A percentile compares a stretch with the other conserved stretches of the same genome.
phyloP scores from a whole-genome alignment of 225 moss, liverwort and hornwort genomes.

The Pseudisothecium myosuroides region DNA sequence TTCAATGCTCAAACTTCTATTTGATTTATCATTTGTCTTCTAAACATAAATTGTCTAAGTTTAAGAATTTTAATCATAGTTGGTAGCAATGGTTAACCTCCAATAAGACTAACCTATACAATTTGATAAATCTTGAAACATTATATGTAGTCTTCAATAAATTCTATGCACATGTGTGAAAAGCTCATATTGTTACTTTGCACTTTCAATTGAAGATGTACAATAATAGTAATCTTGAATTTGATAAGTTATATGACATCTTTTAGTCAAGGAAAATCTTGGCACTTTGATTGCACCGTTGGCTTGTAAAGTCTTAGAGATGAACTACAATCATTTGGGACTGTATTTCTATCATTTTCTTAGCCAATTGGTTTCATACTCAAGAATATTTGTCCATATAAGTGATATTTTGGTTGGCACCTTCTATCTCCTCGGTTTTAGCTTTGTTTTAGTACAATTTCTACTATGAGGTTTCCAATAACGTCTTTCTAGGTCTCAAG shows the following conservation, averaged over 20 bases:
- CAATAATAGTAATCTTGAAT: rapidly evolving
- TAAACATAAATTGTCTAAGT: no score
- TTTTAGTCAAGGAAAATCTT: rapidly evolving
- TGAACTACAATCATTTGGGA: rapidly evolving
- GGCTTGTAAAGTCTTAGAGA: not conserved
- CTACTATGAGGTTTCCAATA: not conserved
- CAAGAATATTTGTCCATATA: rapidly evolving
- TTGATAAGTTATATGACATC: rapidly evolving
- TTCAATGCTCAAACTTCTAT: no score
- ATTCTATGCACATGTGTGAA: no score
- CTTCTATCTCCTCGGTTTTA: not conserved
- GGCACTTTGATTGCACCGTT: rapidly evolving
- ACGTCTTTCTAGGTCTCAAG: not conserved
- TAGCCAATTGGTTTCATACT: not conserved
- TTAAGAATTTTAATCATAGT: not conserved
- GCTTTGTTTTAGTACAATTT: not conserved
- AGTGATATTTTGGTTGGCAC: not conserved
- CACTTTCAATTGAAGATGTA: not conserved
- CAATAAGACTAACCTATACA: no score
- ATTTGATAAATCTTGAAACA: no score
- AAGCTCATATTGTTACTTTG: no score
- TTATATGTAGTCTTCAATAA: no score
- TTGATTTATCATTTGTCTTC: no score
- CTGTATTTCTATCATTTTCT: not conserved
- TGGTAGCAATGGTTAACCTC: rapidly evolving